These are phyloP conservation scores for Paramecium biaurelia DNA, from an alignment of 73 alveolate genomes.

Conservation along the genomic window DNA sequence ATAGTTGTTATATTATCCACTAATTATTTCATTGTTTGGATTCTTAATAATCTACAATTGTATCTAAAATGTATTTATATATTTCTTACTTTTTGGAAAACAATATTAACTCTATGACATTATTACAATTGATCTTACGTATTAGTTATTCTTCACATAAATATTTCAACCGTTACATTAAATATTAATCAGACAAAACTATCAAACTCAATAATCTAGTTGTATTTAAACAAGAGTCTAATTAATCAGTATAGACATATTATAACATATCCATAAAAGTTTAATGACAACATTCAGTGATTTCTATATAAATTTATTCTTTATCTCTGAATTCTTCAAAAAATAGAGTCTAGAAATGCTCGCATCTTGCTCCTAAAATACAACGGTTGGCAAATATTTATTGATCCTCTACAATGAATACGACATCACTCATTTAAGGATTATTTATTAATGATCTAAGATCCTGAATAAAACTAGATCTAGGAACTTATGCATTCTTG, in stretches of 20 bases:
- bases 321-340: conserved; percentile 49
- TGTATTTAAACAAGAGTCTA: background rate
- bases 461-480: conserved; percentile 31
- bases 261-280: conserved; percentile 53
- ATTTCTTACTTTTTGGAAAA: conserved; percentile 42
- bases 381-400: conserved; percentile 42
- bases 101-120: conserved; percentile 47
- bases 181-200: conserved; percentile 21
- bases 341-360: conserved; percentile 45
- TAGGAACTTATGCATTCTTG: conserved; percentile 61
- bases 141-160: conserved; percentile 60
- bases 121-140: conserved; percentile 4
- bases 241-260: conserved; percentile 48
- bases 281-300: conserved; percentile 1
- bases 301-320: background rate
- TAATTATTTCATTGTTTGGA: conserved; percentile 1
- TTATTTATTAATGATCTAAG: conserved; percentile 28
- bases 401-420: conserved; percentile 52
- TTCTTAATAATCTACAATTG: background rate
- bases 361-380: conserved; percentile 56
- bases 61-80: background rate
- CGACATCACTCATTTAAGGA: conserved; percentile 58
- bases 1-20: background rate
- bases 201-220: conserved; percentile 17
- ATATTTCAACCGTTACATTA: conserved; percentile 41